phyloP scores from a whole-genome alignment of 2,329 filamentous ascomycete species.

The Cordyceps tenuipes region DNA sequence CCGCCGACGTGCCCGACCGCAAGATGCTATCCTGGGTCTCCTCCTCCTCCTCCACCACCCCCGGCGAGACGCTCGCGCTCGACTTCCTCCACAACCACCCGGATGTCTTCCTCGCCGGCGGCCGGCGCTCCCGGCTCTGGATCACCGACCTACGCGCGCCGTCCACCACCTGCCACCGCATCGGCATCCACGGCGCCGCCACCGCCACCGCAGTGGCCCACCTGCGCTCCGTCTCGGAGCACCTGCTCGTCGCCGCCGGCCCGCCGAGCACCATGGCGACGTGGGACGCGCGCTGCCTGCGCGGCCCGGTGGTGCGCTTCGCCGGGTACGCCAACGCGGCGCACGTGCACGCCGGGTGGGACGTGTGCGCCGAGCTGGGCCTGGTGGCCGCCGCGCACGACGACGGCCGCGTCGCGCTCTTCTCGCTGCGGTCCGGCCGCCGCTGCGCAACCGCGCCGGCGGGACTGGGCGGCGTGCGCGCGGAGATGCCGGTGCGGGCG shows the following conservation, averaged over 20 bases:
- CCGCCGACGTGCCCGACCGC: constrained; percentile 16
- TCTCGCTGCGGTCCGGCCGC: constrained; percentile 41
- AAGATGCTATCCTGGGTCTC: constrained; percentile 27
- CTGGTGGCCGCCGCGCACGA: constrained; percentile 47
- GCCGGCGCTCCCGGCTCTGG: constrained; percentile 38
- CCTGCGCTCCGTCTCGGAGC: constrained; percentile 37
- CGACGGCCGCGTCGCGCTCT: constrained; percentile 38
- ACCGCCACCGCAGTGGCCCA: constrained; percentile 42
- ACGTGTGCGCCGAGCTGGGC: constrained; percentile 37
- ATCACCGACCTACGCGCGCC: constrained; percentile 36
- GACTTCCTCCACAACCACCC: constrained; percentile 38
- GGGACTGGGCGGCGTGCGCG: constrained; percentile 18
- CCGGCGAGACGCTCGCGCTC: constrained; percentile 37
- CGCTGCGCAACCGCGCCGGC: constrained; percentile 22
- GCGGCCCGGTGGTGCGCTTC: constrained; percentile 38
- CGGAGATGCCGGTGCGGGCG: constrained; percentile 29
- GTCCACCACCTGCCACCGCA: constrained; percentile 17
- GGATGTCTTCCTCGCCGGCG: constrained; percentile 42
- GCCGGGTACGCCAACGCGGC: constrained; percentile 41
- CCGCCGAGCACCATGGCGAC: constrained; percentile 40
- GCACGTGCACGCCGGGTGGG: constrained; percentile 42
- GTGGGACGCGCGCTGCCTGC: constrained; percentile 46
- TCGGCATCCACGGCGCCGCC: constrained; percentile 18
- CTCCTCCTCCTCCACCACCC: too few species aligned
- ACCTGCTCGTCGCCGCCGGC: constrained; percentile 47